Percentiles rank a stretch among this genome's conserved stretches.
These are phyloP conservation scores for Glycine soja DNA, from an alignment of 306 rosid species.

Conservation along the genomic window DNA sequence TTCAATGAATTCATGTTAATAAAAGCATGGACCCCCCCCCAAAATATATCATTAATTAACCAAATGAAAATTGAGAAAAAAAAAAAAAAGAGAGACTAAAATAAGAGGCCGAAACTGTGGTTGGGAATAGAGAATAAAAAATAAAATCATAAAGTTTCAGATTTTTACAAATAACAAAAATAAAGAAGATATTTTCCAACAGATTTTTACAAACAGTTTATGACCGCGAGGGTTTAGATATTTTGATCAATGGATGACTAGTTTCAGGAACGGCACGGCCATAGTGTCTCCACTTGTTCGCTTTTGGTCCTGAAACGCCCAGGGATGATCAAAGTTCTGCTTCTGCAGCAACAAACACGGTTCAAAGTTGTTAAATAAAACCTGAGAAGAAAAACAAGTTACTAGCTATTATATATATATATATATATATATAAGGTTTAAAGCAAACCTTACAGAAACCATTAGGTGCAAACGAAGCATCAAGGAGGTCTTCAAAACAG, in stretches of 20 bases:
- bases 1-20: background rate
- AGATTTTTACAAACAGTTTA: slow-evolving; percentile 40
- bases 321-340: no score
- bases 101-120: background rate
- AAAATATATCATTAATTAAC: background rate
- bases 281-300: no score
- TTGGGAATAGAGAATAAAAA: slow-evolving; percentile 6
- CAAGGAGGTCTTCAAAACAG: slow-evolving; percentile 85
- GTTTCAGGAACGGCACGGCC: background rate
- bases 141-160: slow-evolving; percentile 23
- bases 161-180: background rate
- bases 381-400: background rate
- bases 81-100: background rate
- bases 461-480: slow-evolving; percentile 64
- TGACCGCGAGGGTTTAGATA: slow-evolving; percentile 19
- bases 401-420: background rate
- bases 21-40: background rate
- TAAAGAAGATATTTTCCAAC: slow-evolving; percentile 28
- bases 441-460: slow-evolving; percentile 74
- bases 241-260: background rate
- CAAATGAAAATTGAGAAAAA: background rate
- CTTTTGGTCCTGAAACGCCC: no score
- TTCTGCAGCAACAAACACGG: no score
- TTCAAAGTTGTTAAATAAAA: background rate
- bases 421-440: slow-evolving; percentile 23